A percentile compares a stretch with the other conserved stretches of the same genome.
These are phyloP conservation scores for Micractinium conductrix DNA, from an alignment of 139 green algal genomes.

Conservation along the genomic window DNA sequence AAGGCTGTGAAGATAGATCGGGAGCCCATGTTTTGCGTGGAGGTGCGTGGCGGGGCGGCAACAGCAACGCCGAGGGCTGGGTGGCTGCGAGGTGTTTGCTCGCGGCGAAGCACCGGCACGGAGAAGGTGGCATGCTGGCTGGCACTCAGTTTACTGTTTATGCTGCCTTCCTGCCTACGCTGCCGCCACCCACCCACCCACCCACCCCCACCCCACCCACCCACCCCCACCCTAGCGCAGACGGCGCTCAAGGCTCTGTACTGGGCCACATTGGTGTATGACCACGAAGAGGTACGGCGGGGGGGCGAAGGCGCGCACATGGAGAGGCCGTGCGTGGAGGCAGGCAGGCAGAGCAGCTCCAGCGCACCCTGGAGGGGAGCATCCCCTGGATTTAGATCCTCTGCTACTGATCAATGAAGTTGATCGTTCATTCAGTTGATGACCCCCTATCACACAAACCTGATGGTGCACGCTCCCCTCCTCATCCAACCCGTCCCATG, in stretches of 20 bases:
- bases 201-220: neutral
- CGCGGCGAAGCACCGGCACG: neutral
- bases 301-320: too few species aligned
- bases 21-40: slow-evolving; percentile 42
- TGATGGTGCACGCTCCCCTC: too few species aligned
- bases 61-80: neutral
- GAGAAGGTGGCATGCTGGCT: neutral
- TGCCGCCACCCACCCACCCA: neutral
- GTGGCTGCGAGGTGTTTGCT: too few species aligned
- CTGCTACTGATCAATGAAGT: too few species aligned
- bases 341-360: too few species aligned
- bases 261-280: slow-evolving; percentile 35
- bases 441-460: too few species aligned
- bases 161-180: neutral
- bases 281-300: slow-evolving; percentile 33
- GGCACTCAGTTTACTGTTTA: too few species aligned
- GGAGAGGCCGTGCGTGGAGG: too few species aligned
- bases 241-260: slow-evolving; percentile 50
- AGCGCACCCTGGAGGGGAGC: too few species aligned
- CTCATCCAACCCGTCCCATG: too few species aligned
- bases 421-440: too few species aligned
- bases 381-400: too few species aligned
- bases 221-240: neutral
- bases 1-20: neutral
- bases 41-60: slow-evolving; percentile 14